Base-by-base conservation (phyloP, 2,329 filamentous ascomycete species). In the Stagonosporopsis chrysanthemi region DNA sequence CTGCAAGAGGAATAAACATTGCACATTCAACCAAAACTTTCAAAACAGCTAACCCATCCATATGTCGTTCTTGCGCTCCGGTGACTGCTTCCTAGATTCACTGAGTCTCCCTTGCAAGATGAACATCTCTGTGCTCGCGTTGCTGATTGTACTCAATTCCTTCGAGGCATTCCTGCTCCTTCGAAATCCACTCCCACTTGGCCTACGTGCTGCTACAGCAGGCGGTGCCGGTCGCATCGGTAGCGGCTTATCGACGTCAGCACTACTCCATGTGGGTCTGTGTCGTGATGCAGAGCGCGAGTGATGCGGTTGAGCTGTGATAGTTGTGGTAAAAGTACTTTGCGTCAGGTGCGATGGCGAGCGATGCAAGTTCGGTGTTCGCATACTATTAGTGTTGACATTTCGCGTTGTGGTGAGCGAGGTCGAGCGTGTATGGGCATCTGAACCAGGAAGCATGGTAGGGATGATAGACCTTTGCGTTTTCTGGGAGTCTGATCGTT, bases 81-180 rank as follows among this genome's bases (percentile, higher is more conserved):
- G 53, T 4, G 42, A 56, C 17, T 46, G 42, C 22, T 51, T 56
- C 4, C 36, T 47, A 0, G 47, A 48, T 19, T 17, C 41, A n/a
- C 46, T 39, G 0, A 15, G 19, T 31, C 42, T 29, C 22, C 54
- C 54, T 26, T 57, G 47, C 15, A 57, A n/a, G 12, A 57, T 57
- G 19, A 57, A 57, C 29, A 52, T 33, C 19, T 52, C 54, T 7
- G 42, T 57, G n/a, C 54, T 57, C 17, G 36, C 54, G 6, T 48
- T 52, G 7, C 54, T 57, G 11, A 47, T 40, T 7, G 38, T 6
- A n/a, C 54, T 57, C 3, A 48, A 36, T 22, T 57, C 54, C 17
- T 43, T 42, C 3, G 54, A 57, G n/a, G 38, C 23, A 22, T 35
- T 15, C 17, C 54, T 46, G 40, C 54, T 52, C 12, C 47, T 38